Base-by-base conservation (phyloP, 192 early-diverging fungal species). In the Podila epigama region DNA sequence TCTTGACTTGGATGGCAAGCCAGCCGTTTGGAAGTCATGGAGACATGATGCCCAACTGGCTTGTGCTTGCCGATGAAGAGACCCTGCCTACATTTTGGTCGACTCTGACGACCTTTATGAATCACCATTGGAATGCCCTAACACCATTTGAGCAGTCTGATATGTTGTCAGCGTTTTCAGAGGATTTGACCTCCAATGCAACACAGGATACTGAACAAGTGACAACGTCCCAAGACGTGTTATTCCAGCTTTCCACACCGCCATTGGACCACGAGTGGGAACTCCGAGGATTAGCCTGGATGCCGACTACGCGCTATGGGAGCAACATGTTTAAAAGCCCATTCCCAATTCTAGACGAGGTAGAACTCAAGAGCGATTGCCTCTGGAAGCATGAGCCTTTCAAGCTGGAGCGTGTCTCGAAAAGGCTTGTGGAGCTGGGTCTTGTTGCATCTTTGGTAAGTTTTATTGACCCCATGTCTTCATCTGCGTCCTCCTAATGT, bases 1-100 rank as follows among this genome's bases (percentile, higher is more conserved):
- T 88, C n/a, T 34, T 88, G 20, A 62, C 81, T 10, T 88, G 87
- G 87, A 81, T 88, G 82, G 78, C 82, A 4, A 81, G 71, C 8
- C 66, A 68, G 7, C 61, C 70, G 12, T 79, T 82, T 56, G 67
- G 77, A 59, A 59, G 51, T 34, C 53, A 60, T 25, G 58, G 31
- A 5, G 55, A 73, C 36, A 66, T 58, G 60, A 22, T 57, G 36
- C 28, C 52, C 32, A 70, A 67, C 11, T 82, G 81, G 75, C 33
- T 52, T 33, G 50, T 32, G 31, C 36, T 82, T 56, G 58, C 58
- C 1, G 39, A 69, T 18, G 63, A 75, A 18, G 34, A 48, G 28
- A 53, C 68, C 0, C 31, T 65, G 53, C 69, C 75, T 1, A 60
- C 51, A 3, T 79, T 79, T 57, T 82, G 81, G 81, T 41, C 51